A percentile compares a stretch with the other conserved stretches of the same genome.
phyloP scores from a whole-genome alignment of 345 rosid species.

The Kandelia obovata region DNA sequence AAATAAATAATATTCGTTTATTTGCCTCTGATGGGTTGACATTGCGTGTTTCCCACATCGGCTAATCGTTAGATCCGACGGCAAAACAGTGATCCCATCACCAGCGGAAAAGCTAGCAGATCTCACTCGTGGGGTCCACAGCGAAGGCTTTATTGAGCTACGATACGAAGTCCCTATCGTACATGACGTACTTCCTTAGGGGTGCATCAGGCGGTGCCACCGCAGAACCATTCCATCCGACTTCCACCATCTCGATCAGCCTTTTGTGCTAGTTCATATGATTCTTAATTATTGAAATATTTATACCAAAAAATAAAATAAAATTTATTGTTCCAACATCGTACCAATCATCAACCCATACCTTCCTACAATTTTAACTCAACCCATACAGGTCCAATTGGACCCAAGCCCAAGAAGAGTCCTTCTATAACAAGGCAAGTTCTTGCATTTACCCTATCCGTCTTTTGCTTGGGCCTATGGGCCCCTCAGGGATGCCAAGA shows the following conservation, averaged over 20 bases:
- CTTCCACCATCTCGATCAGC: conserved; percentile 71
- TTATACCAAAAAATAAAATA: too few relatives aligned
- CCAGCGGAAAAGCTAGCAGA: conserved; percentile 95
- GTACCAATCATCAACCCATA: too few relatives aligned
- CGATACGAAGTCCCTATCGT: conserved; percentile 82
- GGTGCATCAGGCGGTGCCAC: conserved; percentile 87
- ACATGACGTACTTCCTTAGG: conserved; percentile 75
- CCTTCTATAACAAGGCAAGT: too few relatives aligned
- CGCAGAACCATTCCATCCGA: conserved; percentile 95
- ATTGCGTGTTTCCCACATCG: not conserved
- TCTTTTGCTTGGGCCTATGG: too few relatives aligned
- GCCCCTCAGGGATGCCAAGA: too few relatives aligned
- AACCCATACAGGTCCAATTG: too few relatives aligned
- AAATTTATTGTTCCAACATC: too few relatives aligned
- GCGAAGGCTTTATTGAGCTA: conserved; percentile 97
- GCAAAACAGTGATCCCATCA: conserved; percentile 93
- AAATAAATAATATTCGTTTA: too few relatives aligned
- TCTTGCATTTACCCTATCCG: too few relatives aligned
- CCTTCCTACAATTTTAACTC: too few relatives aligned
- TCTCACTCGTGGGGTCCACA: conserved; percentile 93
- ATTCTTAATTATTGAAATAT: conserved; percentile 23
- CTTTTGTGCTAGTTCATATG: conserved; percentile 87
- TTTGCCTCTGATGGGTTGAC: not conserved
- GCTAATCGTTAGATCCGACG: conserved; percentile 55
- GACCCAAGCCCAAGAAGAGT: too few relatives aligned